Evolutionary conservation across 2,329 filamentous ascomycete genomes (phyloP).

Genomic region (Iodosphaeria phyllophila): DNA sequence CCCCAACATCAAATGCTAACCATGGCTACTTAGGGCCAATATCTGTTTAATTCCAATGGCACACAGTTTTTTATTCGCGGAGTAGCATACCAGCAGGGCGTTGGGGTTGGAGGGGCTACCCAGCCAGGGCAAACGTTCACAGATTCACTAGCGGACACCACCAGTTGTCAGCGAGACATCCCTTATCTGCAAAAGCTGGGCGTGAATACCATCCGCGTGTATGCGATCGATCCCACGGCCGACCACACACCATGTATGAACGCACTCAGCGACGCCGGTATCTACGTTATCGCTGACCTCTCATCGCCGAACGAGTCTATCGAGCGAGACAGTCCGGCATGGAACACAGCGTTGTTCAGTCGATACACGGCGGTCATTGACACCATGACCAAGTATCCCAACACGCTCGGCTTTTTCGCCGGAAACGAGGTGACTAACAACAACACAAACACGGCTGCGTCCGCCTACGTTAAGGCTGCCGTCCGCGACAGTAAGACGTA

Average conservation of each 20-base stretch:
- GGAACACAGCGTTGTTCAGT: conserved; percentile 48
- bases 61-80: conserved; percentile 39
- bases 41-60: conserved; percentile 40
- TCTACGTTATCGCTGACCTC: conserved; percentile 58
- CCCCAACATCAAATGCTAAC: too few relatives aligned
- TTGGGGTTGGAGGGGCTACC: conserved; percentile 20
- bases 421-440: conserved; percentile 63
- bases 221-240: conserved; percentile 45
- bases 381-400: conserved; percentile 44
- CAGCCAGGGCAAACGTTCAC: conserved; percentile 24
- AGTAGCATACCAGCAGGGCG: conserved; percentile 54
- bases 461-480: conserved; percentile 59
- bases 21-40: conserved; percentile 4
- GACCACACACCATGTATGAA: conserved; percentile 52
- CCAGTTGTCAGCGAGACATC: conserved; percentile 47
- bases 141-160: conserved; percentile 46
- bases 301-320: conserved; percentile 49
- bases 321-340: conserved; percentile 41
- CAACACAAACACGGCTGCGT: conserved; percentile 50
- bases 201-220: conserved; percentile 57
- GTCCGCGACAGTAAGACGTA: conserved; percentile 62
- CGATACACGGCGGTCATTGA: conserved; percentile 54
- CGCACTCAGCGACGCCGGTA: conserved; percentile 44
- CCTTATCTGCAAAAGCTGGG: conserved; percentile 41
- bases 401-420: conserved; percentile 60